Percentiles rank a stretch among this genome's conserved stretches.
phyloP scores from a whole-genome alignment of 2,329 filamentous ascomycete species.

The Xylariaceae sp. region DNA sequence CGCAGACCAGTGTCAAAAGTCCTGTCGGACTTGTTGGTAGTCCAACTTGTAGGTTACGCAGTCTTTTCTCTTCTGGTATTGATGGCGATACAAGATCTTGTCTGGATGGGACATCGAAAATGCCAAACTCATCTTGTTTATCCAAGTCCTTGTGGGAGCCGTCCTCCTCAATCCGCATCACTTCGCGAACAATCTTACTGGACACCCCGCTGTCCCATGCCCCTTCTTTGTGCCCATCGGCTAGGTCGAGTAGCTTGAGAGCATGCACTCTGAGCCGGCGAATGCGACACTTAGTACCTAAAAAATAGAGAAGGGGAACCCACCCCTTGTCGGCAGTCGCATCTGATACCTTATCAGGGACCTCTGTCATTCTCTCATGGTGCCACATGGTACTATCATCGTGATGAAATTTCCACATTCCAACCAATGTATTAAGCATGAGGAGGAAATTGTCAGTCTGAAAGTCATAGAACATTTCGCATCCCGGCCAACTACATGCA shows the following conservation, averaged over 20 bases:
- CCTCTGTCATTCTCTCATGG: conserved; percentile 2
- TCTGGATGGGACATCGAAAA: conserved; percentile 9
- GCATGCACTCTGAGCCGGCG: conserved; percentile 36
- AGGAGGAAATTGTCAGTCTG: conserved; percentile 30
- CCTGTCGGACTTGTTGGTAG: conserved; percentile 14
- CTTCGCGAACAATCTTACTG: conserved; percentile 6
- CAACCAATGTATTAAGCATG: conserved; percentile 26
- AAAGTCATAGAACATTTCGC: conserved; percentile 37
- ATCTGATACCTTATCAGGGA: conserved; percentile 27
- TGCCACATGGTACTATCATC: conserved; percentile 8
- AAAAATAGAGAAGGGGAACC: conserved; percentile 42
- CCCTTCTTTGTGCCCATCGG: conserved; percentile 15
- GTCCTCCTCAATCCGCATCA: conserved; percentile 15
- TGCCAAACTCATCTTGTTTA: conserved; percentile 10
- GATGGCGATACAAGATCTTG: conserved; percentile 8
- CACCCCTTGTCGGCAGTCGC: conserved; percentile 41
- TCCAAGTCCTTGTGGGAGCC: conserved; percentile 7
- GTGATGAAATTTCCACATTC: conserved; percentile 11
- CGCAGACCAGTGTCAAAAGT: conserved; percentile 9
- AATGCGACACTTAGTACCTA: conserved; percentile 44
- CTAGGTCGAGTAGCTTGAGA: conserved; percentile 14
- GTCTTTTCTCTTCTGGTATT: conserved; percentile 12
- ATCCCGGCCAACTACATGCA: conserved; percentile 28
- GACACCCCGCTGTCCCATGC: conserved; percentile 14
- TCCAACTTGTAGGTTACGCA: conserved; percentile 11